Evolutionary conservation across 202 grass and related monocot genomes (phyloP).

Genomic region (Digitaria exilis): DNA sequence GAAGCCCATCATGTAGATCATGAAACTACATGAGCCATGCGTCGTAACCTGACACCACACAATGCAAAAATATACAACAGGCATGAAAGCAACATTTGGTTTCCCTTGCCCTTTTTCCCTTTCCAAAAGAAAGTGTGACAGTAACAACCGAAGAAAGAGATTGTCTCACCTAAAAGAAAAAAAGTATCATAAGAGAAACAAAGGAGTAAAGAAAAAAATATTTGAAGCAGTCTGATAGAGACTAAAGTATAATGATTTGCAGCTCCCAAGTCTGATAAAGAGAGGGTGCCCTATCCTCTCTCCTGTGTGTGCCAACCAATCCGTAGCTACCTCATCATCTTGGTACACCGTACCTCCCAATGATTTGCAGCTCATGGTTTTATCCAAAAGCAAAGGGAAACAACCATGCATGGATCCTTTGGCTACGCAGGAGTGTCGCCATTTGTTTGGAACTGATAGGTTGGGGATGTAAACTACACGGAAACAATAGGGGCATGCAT

Average conservation of each 20-base stretch:
- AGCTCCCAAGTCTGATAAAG: too few species aligned
- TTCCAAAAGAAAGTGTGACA: conserved; percentile 48
- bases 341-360: conserved; percentile 10
- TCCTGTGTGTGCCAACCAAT: conserved; percentile 41
- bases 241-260: conserved; percentile 45
- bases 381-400: conserved; percentile 23
- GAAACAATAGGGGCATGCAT: not conserved
- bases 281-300: conserved; percentile 3
- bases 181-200: conserved; percentile 11
- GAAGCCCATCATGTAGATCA: not conserved
- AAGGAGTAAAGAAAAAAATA: not conserved
- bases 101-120: conserved; percentile 18
- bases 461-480: not conserved
- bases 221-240: conserved; percentile 10
- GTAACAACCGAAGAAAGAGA: conserved; percentile 46
- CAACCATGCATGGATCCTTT: not conserved
- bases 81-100: conserved; percentile 45
- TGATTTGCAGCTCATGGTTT: conserved; percentile 38
- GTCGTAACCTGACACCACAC: conserved; percentile 13
- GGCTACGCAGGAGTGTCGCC: not conserved
- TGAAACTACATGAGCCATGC: conserved; percentile 3
- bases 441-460: not conserved
- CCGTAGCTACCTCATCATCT: not conserved
- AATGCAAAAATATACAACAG: not conserved
- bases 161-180: conserved; percentile 47